Evolutionary conservation across 352 stramenopile species (phyloP).

Genomic region (Phytophthora europaea): DNA sequence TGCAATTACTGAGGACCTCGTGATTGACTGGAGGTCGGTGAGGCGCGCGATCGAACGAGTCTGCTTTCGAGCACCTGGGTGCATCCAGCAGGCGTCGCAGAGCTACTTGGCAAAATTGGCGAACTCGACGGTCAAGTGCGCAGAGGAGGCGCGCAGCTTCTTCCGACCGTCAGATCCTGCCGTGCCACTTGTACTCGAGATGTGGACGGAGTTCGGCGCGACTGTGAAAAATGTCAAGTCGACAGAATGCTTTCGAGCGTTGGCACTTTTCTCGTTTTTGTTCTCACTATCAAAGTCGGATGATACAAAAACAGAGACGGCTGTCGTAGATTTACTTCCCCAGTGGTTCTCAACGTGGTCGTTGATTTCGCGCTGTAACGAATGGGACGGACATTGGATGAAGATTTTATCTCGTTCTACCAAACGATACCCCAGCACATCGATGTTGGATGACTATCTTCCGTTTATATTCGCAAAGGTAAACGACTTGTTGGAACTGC

Average conservation of each 20-base stretch:
- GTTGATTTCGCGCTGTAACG: conserved; percentile 54
- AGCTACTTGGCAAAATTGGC: conserved; percentile 47
- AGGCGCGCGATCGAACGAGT: conserved; percentile 58
- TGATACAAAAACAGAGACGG: conserved; percentile 15
- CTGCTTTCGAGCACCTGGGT: conserved; percentile 55
- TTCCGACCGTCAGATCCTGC: conserved; percentile 39
- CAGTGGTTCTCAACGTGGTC: conserved; percentile 72
- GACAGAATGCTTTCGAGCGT: conserved; percentile 66
- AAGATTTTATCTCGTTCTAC: conserved; percentile 71
- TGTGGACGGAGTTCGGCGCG: conserved; percentile 61
- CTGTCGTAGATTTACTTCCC: conserved; percentile 42
- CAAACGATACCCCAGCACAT: conserved; percentile 54
- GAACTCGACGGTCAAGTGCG: conserved; percentile 55
- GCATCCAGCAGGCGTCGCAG: conserved; percentile 51
- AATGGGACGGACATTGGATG: conserved; percentile 85
- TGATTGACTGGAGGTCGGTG: conserved; percentile 58
- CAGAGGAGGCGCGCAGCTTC: conserved; percentile 60
- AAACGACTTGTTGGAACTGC: conserved; percentile 65
- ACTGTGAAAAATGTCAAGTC: conserved; percentile 56
- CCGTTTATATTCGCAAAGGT: conserved; percentile 79
- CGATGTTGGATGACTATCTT: conserved; percentile 45
- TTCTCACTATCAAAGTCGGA: conserved; percentile 33
- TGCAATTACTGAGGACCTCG: conserved; percentile 29
- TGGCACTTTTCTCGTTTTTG: conserved; percentile 74
- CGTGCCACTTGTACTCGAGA: conserved; percentile 48